Evolutionary conservation across 345 rosid species (phyloP), one percentile per base, ranked within the genome.

Genomic region (Eucalyptus tenuipes): DNA sequence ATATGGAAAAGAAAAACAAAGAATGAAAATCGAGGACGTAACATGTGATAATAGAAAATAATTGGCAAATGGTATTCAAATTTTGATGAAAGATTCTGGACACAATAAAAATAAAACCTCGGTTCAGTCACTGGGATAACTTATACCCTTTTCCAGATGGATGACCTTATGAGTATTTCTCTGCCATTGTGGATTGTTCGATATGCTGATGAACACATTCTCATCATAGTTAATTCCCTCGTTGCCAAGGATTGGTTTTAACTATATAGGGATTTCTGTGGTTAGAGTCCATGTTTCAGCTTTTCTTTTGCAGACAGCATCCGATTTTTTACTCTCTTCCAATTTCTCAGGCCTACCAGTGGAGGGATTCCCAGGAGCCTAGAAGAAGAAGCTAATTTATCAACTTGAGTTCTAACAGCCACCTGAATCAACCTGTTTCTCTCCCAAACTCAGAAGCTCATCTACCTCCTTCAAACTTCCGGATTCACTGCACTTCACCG

Each of bases 321-420:
- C 27, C 4, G 29, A 50, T 49, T 50, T 17, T 18, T 31, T 7
- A 33, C 37, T 25, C 48, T 47, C 24, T 24, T 27, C 18, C 44
- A 24, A 88, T 53, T 8, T 86, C 82, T 79, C 90, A 89, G 90
- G 90, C 90, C 92, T 87, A 87, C 92, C n/a, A 91, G 90, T 87
- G 92, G 92, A 87, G 91, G 92, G 48, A 87, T 86, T n/a, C 52
- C 47, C 66, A 29, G 88, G 42, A 55, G 25, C 45, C 7, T 89
- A 53, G 52, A 61, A 85, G 90, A 89, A 64, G 90, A 89, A 64
- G 91, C 88, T 40, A 87, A 86, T 85, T 52, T 89, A 86, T 87
- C 90, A 57, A 22, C 88, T 55, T 90, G 61, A 88, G 82, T 9
- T 64, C 82, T 50, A 37, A 37, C 82, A 40, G 82, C 15, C 47